Evolutionary conservation across 108 stramenopile genomes (phyloP), one percentile per base, ranked within the genome.

Genomic region (Heterococcus sp.): DNA sequence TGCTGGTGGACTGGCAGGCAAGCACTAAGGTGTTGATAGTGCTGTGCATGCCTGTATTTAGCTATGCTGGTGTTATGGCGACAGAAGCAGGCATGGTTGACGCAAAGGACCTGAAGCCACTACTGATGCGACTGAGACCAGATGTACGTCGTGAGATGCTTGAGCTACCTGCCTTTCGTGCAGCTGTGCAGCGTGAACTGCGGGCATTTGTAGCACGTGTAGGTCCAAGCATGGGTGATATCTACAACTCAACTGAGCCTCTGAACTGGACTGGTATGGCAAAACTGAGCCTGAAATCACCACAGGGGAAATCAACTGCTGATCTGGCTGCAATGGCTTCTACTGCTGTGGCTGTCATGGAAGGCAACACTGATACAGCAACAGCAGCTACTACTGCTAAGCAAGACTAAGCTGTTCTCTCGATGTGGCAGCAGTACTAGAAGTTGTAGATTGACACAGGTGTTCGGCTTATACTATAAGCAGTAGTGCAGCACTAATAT

Each of bases 81-180:
- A 89, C 93, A n/a, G 93, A 93, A 71, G 88, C 91, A 2, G 94
- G 95, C 65, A 95, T 97, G 93, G 94, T 95, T 36, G 94, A 95
- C 73, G 71, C 90, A 35, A 96, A 95, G 84, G 95, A 98, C 87
- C 74, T 98, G 26, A 90, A 91, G 65, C 95, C 95, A 34, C 75
- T 85, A 11, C 66, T 87, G 35, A 83, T 85, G 66, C 85, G 81
- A 11, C 84, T 87, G 5, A 67, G 81, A 5, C 86, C 86, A 0
- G 74, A 37, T 21, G 69, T 26, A 32, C 84, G 77, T 32, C n/a
- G 67, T 29, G n/a, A 68, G n/a, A 75, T 82, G 73, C 74, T 79
- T 32, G 70, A 66, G 3, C 68, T 87, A 28, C 86, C 83, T 5
- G 38, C 64, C 8, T 30, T 82, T 31, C 84, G 86, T 34, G 33